Evolutionary conservation across 306 rosid genomes (phyloP).

Genomic region (Datisca glomerata): DNA sequence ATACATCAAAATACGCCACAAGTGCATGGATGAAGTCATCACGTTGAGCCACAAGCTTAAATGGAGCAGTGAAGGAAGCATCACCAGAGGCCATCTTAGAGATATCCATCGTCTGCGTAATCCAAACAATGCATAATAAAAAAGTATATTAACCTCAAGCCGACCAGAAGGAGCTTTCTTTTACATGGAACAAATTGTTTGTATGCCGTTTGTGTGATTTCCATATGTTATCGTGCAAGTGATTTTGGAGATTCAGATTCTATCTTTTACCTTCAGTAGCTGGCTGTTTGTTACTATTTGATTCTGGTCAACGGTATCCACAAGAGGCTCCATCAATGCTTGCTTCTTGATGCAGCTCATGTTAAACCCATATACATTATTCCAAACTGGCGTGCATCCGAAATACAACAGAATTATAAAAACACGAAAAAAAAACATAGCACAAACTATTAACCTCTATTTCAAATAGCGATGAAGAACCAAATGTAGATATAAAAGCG

Average conservation of each 20-base stretch:
- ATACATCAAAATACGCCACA: conserved; percentile 92
- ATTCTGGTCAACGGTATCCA: conserved; percentile 90
- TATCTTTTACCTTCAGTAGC: conserved; percentile 60
- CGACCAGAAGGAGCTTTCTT: background rate
- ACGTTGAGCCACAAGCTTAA: conserved; percentile 83
- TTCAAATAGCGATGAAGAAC: too few relatives aligned
- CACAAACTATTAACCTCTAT: too few relatives aligned
- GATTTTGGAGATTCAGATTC: background rate
- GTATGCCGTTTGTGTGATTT: too few relatives aligned
- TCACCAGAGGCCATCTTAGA: conserved; percentile 96
- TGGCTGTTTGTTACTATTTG: conserved; percentile 90
- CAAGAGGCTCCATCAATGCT: conserved; percentile 95
- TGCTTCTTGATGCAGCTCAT: conserved; percentile 99
- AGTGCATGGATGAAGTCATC: conserved; percentile 90
- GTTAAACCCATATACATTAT: conserved; percentile 83
- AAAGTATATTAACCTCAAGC: too few relatives aligned
- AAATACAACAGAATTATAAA: conserved; percentile 3
- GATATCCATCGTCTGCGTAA: conserved; percentile 88
- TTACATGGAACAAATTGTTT: too few relatives aligned
- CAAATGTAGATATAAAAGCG: conserved; percentile 6
- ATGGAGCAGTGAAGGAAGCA: conserved; percentile 82
- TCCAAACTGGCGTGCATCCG: conserved; percentile 63
- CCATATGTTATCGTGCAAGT: too few relatives aligned
- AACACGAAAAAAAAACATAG: background rate
- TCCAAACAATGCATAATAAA: conserved; percentile 10